Conservation (phyloP, 495 filamentous ascomycete genomes). For the Entonaema liquescens region DNA sequence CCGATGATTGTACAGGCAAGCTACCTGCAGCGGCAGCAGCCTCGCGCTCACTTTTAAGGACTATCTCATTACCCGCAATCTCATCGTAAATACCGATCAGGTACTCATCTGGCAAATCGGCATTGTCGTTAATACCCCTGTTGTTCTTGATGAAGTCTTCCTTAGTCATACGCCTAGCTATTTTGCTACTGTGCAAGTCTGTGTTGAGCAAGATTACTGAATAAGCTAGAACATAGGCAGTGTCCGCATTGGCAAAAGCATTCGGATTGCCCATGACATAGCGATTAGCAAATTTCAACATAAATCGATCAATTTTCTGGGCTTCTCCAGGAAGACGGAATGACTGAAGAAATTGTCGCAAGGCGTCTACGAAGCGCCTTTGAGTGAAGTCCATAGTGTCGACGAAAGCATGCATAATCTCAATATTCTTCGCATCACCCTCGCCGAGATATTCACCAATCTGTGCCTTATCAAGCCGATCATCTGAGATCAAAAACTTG, state of each 20-base stretch:
- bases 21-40: conserved; percentile 77
- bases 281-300: conserved; percentile 98
- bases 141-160: conserved; percentile 99
- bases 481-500: conserved; percentile 75
- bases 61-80: conserved; percentile 90
- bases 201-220: conserved; percentile 98
- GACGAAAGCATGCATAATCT: conserved; percentile 98
- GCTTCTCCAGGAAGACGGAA: conserved; percentile 96
- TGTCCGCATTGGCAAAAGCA: conserved; percentile 97
- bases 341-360: conserved; percentile 90
- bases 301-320: conserved; percentile 99
- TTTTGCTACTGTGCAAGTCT: conserved; percentile 88
- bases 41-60: conserved; percentile 90
- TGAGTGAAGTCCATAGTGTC: conserved; percentile 95
- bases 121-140: conserved; percentile 95
- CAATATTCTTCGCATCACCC: conserved; percentile 88
- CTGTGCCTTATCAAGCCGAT: conserved; percentile 85
- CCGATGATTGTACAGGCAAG: conserved; percentile 65
- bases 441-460: conserved; percentile 97
- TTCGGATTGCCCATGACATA: conserved; percentile 96
- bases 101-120: conserved; percentile 93
- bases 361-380: conserved; percentile 89
- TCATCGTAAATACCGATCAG: conserved; percentile 90
- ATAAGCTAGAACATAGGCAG: conserved; percentile 94
- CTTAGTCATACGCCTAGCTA: conserved; percentile 89